phyloP scores from a whole-genome alignment of 257 asterid genomes.

The Thymus mandschuricus region DNA sequence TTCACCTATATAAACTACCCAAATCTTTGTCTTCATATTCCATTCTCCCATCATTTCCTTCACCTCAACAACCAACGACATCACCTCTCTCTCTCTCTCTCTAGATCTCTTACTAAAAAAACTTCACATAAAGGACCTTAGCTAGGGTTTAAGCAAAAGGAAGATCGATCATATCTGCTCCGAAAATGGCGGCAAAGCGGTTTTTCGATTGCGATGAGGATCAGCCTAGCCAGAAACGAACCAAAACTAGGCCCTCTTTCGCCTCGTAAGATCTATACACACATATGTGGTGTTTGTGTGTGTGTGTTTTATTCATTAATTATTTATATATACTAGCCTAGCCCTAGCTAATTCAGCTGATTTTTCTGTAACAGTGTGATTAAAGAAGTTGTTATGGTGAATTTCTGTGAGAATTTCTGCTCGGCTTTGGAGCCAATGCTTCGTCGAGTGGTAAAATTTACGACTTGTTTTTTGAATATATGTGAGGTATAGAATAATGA shows the following conservation, averaged over 20 bases:
- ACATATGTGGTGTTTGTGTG: background rate
- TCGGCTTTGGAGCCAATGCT: slow-evolving; percentile 72
- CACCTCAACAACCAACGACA: background rate
- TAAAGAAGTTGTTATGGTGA: slow-evolving; percentile 56
- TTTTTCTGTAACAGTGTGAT: slow-evolving; percentile 49
- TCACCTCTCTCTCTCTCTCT: background rate
- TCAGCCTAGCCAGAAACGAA: slow-evolving; percentile 51
- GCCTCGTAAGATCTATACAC: slow-evolving; percentile 54
- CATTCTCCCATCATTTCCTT: background rate
- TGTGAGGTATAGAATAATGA: no score
- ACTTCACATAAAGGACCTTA: background rate
- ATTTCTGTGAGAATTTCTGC: slow-evolving; percentile 60
- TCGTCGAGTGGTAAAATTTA: slow-evolving; percentile 59
- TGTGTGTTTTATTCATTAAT: no score
- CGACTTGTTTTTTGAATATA: no score
- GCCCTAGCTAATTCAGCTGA: background rate
- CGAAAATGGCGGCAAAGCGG: slow-evolving; percentile 66
- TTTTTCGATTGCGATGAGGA: slow-evolving; percentile 38
- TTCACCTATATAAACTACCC: background rate
- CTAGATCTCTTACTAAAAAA: background rate
- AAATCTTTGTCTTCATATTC: background rate
- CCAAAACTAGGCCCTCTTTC: slow-evolving; percentile 49
- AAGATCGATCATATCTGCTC: background rate
- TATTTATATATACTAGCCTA: no score
- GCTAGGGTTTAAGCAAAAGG: background rate